phyloP scores from a whole-genome alignment of 345 rosid species.

The Ailanthus altissimus region DNA sequence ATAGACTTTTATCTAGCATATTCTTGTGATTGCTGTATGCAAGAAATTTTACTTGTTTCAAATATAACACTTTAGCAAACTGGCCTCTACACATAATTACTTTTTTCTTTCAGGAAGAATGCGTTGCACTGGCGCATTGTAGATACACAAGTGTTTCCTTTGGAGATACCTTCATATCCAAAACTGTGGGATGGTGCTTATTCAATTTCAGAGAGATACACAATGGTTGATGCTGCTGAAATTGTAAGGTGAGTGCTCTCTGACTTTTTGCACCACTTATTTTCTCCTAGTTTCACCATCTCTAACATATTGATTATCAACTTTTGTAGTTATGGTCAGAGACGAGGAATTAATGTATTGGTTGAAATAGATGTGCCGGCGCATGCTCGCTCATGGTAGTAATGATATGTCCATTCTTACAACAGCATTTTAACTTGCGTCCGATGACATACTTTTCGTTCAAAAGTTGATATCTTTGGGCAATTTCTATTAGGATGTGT shows the following conservation, averaged over 20 bases:
- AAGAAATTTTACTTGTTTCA: slow-evolving; percentile 3
- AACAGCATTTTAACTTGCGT: slow-evolving; percentile 1
- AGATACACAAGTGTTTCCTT: slow-evolving; percentile 64
- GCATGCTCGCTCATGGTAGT: slow-evolving; percentile 72
- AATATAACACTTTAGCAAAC: background rate
- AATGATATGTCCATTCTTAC: slow-evolving; percentile 11
- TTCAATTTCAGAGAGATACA: slow-evolving; percentile 54
- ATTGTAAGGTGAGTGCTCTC: slow-evolving; percentile 52
- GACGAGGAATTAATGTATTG: slow-evolving; percentile 60
- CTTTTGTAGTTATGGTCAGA: slow-evolving; percentile 52
- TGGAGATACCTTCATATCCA: slow-evolving; percentile 76
- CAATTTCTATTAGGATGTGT: too few relatives aligned
- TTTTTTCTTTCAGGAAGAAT: slow-evolving; percentile 42
- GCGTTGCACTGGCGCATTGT: slow-evolving; percentile 83
- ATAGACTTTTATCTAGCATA: too few relatives aligned
- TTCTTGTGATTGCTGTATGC: too few relatives aligned
- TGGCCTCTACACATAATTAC: slow-evolving; percentile 3
- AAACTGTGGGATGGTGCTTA: slow-evolving; percentile 76
- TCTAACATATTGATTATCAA: slow-evolving; percentile 16
- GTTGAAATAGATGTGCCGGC: slow-evolving; percentile 84
- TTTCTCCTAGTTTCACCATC: background rate
- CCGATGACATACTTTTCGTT: too few relatives aligned
- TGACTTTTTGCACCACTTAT: slow-evolving; percentile 10
- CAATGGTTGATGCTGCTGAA: slow-evolving; percentile 63
- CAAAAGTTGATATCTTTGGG: too few relatives aligned